Conservation (phyloP, 371 early-diverging fungal species). For the Mortierella sp. region DNA sequence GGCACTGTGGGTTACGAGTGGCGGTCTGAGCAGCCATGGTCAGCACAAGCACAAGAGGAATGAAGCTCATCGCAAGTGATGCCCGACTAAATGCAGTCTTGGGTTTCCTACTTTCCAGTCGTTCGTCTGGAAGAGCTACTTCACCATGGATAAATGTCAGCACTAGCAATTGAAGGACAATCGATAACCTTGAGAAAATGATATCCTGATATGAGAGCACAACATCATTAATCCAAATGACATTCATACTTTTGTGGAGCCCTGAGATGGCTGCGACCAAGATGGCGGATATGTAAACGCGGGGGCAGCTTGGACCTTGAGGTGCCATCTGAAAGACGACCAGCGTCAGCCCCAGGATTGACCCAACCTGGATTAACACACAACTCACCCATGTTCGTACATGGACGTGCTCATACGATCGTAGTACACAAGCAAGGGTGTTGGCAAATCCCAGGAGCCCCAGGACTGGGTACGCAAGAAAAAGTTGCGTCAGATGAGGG, state of each 20-base stretch:
- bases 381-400: slow-evolving; percentile 41
- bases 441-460: slow-evolving; percentile 56
- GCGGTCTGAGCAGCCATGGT: slow-evolving; percentile 50
- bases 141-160: slow-evolving; percentile 53
- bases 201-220: slow-evolving; percentile 12
- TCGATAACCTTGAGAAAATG: slow-evolving; percentile 3
- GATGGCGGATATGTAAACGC: slow-evolving; percentile 47
- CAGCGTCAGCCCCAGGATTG: slow-evolving; percentile 48
- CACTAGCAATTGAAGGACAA: slow-evolving; percentile 10
- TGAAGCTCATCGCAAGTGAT: slow-evolving; percentile 40
- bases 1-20: slow-evolving; percentile 57
- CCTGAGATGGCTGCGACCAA: slow-evolving; percentile 43
- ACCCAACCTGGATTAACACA: slow-evolving; percentile 41
- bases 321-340: slow-evolving; percentile 53
- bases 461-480: slow-evolving; percentile 61
- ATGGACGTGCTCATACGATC: slow-evolving; percentile 38
- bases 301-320: slow-evolving; percentile 45
- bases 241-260: slow-evolving; percentile 46
- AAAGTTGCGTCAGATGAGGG: slow-evolving; percentile 63
- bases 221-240: not conserved
- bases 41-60: slow-evolving; percentile 50
- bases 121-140: slow-evolving; percentile 52
- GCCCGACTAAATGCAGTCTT: slow-evolving; percentile 24
- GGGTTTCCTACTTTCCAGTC: slow-evolving; percentile 27
- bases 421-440: slow-evolving; percentile 51